Evolutionary conservation across 768 basidiomycete species (phyloP).

Genomic region (Paxillus ammoniavirescens): DNA sequence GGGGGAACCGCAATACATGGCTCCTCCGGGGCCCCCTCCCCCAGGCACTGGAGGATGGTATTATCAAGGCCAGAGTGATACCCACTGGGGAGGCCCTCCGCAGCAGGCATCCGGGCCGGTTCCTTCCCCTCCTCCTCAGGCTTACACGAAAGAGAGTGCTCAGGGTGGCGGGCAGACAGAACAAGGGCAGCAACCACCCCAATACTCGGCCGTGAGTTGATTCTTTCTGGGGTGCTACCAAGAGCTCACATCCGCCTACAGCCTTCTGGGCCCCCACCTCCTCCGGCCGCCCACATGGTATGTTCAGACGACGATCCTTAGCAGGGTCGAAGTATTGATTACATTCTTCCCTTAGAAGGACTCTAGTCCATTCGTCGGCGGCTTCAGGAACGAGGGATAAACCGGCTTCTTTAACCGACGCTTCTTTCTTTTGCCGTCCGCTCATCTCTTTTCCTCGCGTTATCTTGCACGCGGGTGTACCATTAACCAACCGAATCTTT

Average conservation of each 20-base stretch:
- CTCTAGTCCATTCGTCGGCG: not conserved
- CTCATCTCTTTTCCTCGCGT: not conserved
- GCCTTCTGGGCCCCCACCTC: constrained; percentile 3
- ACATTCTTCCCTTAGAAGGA: not conserved
- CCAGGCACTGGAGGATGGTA: not conserved
- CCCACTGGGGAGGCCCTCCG: not conserved
- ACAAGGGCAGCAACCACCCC: constrained; percentile 18
- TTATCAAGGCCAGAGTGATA: not conserved
- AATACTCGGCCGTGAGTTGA: constrained; percentile 24
- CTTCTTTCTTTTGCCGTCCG: not conserved
- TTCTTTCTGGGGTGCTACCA: not conserved
- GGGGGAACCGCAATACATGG: constrained; percentile 1
- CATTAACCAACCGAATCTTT: not conserved
- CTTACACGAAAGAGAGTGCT: not conserved
- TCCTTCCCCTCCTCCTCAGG: constrained; percentile 4
- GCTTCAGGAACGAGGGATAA: not conserved
- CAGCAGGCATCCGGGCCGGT: not conserved
- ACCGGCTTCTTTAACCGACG: not conserved
- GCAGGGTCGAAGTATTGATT: not conserved
- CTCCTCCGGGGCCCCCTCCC: not conserved
- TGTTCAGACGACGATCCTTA: not conserved
- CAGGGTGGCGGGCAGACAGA: not conserved
- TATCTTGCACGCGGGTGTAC: too few species aligned
- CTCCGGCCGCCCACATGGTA: constrained; percentile 3
- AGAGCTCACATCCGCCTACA: not conserved